phyloP scores from a whole-genome alignment of 2,329 filamentous ascomycete genomes.

The Fusarium sulawesiense region DNA sequence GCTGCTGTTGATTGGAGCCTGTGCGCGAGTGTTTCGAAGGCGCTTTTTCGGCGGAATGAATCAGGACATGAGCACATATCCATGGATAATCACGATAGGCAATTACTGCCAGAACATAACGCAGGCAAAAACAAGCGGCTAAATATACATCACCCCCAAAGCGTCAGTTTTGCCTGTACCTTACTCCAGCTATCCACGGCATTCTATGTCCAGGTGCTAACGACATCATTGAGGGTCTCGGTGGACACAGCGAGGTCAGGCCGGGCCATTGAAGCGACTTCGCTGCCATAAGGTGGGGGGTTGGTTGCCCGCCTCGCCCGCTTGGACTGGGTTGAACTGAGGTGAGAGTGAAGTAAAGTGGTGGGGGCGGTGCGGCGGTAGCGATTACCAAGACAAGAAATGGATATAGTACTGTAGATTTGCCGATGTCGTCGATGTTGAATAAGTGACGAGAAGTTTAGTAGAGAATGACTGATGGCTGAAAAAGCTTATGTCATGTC shows the following conservation, averaged over 20 bases:
- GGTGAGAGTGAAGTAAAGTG: constrained; percentile 11
- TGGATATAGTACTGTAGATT: constrained; percentile 16
- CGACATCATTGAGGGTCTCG: constrained; percentile 42
- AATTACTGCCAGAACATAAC: not conserved
- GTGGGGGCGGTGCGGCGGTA: constrained; percentile 24
- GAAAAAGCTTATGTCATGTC: not conserved
- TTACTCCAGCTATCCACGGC: constrained; percentile 28
- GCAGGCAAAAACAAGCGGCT: constrained; percentile 29
- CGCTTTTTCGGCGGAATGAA: constrained; percentile 19
- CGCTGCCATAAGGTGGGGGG: constrained; percentile 27
- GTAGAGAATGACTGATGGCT: constrained; percentile 13
- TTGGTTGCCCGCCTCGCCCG: constrained; percentile 17
- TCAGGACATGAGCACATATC: constrained; percentile 5
- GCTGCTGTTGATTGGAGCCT: not conserved
- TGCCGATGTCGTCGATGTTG: constrained; percentile 7
- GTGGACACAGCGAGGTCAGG: constrained; percentile 38
- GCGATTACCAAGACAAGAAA: constrained; percentile 35
- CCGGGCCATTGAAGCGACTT: constrained; percentile 31
- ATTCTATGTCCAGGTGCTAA: constrained; percentile 37
- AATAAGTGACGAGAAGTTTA: constrained; percentile 7
- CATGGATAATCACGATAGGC: constrained; percentile 17
- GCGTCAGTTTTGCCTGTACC: constrained; percentile 1
- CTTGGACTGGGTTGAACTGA: constrained; percentile 9
- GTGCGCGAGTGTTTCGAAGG: constrained; percentile 8
- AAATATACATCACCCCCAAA: constrained; percentile 22